Evolutionary conservation across 23 red algal species (phyloP).

Genomic region (Gracilaria domingensis): DNA sequence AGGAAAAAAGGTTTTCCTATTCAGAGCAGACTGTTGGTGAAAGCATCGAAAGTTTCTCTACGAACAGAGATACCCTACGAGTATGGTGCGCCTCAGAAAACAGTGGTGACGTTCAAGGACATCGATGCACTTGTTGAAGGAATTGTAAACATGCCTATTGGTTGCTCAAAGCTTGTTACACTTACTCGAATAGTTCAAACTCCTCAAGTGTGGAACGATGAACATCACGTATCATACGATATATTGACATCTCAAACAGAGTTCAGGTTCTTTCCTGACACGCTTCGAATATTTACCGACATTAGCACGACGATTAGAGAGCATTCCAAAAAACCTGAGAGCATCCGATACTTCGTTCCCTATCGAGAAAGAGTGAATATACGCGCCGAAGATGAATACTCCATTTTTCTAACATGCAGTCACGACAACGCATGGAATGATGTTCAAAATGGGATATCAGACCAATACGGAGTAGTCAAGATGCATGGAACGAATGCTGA

Average conservation of each 20-base stretch:
- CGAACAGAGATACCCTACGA: conserved; percentile 59
- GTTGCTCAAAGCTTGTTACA: conserved; percentile 19
- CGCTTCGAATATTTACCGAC: conserved; percentile 47
- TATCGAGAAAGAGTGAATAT: conserved; percentile 45
- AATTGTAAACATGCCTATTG: conserved; percentile 35
- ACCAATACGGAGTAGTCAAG: conserved; percentile 49
- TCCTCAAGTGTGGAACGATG: conserved; percentile 61
- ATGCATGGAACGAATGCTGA: conserved; percentile 33
- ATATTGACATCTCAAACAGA: conserved; percentile 14
- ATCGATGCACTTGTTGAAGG: conserved; percentile 11
- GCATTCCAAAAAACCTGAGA: conserved; percentile 38
- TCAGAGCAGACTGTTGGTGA: conserved; percentile 17
- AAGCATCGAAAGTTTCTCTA: conserved; percentile 36
- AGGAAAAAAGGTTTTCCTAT: conserved; percentile 11
- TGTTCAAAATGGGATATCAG: conserved; percentile 20
- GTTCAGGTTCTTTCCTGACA: conserved; percentile 47
- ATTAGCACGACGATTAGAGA: conserved; percentile 8
- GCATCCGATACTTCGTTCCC: conserved; percentile 56
- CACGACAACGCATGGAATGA: conserved; percentile 70
- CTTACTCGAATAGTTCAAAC: conserved; percentile 37
- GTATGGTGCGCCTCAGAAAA: conserved; percentile 46
- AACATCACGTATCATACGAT: conserved; percentile 47
- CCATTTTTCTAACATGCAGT: conserved; percentile 47
- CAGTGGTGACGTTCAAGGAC: conserved; percentile 33
- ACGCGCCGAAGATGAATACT: conserved; percentile 56